Base-by-base conservation (phyloP, 768 basidiomycete species). In the Boletellus sp. region DNA sequence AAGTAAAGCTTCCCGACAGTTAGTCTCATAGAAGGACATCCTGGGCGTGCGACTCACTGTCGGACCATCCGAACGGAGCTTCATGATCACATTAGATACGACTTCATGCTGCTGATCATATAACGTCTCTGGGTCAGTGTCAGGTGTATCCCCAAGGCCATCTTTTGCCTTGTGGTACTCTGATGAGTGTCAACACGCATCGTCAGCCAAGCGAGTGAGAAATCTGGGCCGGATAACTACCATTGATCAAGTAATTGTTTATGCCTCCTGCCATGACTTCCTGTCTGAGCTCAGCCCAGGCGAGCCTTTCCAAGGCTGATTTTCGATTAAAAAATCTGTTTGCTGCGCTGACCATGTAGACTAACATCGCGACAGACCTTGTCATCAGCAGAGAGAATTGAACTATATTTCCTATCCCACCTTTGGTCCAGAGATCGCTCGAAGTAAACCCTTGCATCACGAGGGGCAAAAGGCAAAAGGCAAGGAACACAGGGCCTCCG, bases 221-320 rank as follows among this genome's bases (percentile, higher is more conserved):
- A 5, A 12, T 0, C 10, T 3, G 6, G 17, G 28, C 13, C 6
- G 3, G 31, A 42, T 17, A 6, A 4, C 17, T 15, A 42, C 42
- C 42, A 3, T 20, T 19, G 17, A 32, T 31, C 2, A 64, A 37
- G 34, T 50, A 55, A 3, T 41, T 34, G n/a, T 33, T 33, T 6
- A 54, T 42, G 13, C 61, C 58, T n/a, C 60, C 60, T 12, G 58
- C 54, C 43, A 61, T 48, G 15, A 66, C 57, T 7, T 66, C 63
- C 11, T 54, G 42, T 39, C 55, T 64, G n/a, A 61, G 44, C 9
- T 11, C 12, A 8, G 17, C 34, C 6, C 42, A 13, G 1, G 44
- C 12, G 6, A 65, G 53, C 19, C 15, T 53, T 32, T 43, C 43
- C 11, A 66, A 23, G 2, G 63, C 51, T 15, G 43, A 50, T 37